These are phyloP conservation scores for Trichothecium sympodiale DNA, from an alignment of 2,329 filamentous ascomycete genomes.

Conservation along the genomic window DNA sequence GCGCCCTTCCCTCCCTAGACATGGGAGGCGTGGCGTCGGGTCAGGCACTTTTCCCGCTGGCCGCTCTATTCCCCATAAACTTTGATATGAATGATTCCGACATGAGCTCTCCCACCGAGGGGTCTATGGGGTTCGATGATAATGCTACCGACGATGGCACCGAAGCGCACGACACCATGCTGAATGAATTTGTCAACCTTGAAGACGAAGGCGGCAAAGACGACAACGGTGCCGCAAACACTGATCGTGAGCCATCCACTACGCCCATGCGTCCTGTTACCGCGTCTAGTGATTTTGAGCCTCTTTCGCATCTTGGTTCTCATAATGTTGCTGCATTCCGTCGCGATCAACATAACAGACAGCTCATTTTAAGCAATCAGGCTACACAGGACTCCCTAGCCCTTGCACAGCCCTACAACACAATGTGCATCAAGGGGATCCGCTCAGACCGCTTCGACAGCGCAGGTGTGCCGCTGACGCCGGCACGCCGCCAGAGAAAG, in stretches of 20 bases:
- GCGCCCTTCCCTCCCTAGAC: too few species aligned
- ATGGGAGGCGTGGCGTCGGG: too few species aligned
- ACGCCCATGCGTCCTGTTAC: slow-evolving; percentile 41
- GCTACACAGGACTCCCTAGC: slow-evolving; percentile 52
- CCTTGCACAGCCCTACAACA: slow-evolving; percentile 48
- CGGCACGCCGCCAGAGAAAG: slow-evolving; percentile 48
- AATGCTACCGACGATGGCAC: too few species aligned
- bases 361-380: slow-evolving; percentile 48
- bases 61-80: too few species aligned
- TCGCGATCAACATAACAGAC: slow-evolving; percentile 51
- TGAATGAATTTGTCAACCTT: slow-evolving; percentile 66
- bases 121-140: too few species aligned
- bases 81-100: too few species aligned
- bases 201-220: slow-evolving; percentile 35
- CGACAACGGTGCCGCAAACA: slow-evolving; percentile 9
- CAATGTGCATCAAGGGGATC: slow-evolving; percentile 50
- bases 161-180: slow-evolving; percentile 17
- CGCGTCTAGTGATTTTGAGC: slow-evolving; percentile 33
- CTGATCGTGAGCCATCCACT: slow-evolving; percentile 34
- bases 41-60: too few species aligned
- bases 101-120: too few species aligned
- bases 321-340: slow-evolving; percentile 72
- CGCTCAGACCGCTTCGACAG: slow-evolving; percentile 55
- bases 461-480: slow-evolving; percentile 57
- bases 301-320: slow-evolving; percentile 48